Evolutionary conservation across 106 monocot species (phyloP), one percentile per base, ranked within the genome.

Genomic region (Agapanthus africanus): DNA sequence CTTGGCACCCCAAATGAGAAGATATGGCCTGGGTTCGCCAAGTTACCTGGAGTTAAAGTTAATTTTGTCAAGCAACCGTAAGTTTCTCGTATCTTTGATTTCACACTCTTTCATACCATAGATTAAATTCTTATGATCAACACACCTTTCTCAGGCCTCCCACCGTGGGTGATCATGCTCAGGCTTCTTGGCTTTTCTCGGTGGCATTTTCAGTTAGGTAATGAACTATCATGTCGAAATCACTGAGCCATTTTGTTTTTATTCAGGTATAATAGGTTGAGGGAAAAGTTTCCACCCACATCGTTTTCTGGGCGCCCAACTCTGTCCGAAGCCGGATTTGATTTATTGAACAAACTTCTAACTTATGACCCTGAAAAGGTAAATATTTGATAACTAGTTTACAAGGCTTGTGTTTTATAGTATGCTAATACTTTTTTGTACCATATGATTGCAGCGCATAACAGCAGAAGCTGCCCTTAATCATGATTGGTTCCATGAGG

Each of bases 1-100:
- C 86, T 93, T 74, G 93, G 93, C 11, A 90, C 89, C 6, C 93
- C 93, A 54, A 90, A 84, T 78, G 90, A 90, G 74, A 84, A 84
- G 72, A 86, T 78, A 63, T 93, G 93, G 93, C 93, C 93, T 25
- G 93, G 90, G 27, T 82, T 83, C 70, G 25, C 76, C 0, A 86
- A 80, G 67, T 82, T 93, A 26, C 84, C 87, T 50, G 81, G 84
- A 76, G 73, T 72, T 11, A 93, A 84, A 78, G 76, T 79, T 57
- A 88, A 81, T 41, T 90, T 84, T 66, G 79, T 76, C 47, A 93
- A 84, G 75, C 86, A 88, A 40, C 81, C 79, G 86, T 93, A 82
- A 93, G 93, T 77, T 60, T 14, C 21, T 33, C 15, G 64, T 65
- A 40, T 65, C 64, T 65, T 40, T 65, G 64, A 39, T 40, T 7